These are phyloP conservation scores for Fraxinus quadrangulata DNA, from an alignment of 257 asterid genomes.

Conservation along the genomic window DNA sequence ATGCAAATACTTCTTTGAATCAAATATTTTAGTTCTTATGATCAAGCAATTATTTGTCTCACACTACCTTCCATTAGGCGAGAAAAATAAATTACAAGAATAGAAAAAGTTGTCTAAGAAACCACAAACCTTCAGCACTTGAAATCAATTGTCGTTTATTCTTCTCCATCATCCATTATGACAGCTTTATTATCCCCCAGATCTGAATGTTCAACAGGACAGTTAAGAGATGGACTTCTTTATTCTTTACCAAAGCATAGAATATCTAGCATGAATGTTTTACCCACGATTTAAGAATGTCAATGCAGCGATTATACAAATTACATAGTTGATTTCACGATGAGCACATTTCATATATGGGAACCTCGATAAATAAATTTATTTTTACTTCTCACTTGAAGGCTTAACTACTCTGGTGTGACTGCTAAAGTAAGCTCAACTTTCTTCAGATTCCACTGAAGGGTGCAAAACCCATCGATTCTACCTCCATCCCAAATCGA, in stretches of 20 bases:
- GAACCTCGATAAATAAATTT: no score
- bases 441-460: no score
- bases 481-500: no score
- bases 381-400: no score
- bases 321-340: no score
- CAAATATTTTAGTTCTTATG: not conserved
- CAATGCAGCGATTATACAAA: constrained; percentile 47
- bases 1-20: no score
- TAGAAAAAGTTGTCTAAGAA: constrained; percentile 4
- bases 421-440: no score
- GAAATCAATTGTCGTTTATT: constrained; percentile 21
- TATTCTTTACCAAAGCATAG: constrained; percentile 1
- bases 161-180: constrained; percentile 37
- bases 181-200: constrained; percentile 64
- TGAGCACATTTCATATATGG: no score
- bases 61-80: not conserved
- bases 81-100: not conserved
- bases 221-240: constrained; percentile 15
- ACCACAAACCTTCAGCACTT: constrained; percentile 42
- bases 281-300: constrained; percentile 75
- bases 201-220: constrained; percentile 43
- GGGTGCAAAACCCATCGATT: no score
- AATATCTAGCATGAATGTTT: not conserved
- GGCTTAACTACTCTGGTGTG: no score
- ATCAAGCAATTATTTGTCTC: not conserved